Evolutionary conservation across 2,329 filamentous ascomycete species (phyloP).

Genomic region (Ilyonectria sp.): DNA sequence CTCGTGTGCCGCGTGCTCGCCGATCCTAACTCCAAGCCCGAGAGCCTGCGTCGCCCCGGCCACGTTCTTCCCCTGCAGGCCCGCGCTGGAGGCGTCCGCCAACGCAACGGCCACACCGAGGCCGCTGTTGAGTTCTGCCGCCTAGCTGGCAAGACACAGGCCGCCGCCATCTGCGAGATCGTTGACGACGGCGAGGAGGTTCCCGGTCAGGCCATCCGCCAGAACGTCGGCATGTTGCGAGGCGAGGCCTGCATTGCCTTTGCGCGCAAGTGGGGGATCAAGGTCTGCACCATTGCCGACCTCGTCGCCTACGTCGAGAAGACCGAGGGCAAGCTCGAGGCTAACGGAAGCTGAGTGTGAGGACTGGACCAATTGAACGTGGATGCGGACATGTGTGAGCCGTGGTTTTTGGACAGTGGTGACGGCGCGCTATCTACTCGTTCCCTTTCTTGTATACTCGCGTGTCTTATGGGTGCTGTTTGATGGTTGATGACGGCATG

Average conservation of each 20-base stretch:
- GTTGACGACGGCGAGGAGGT: constrained; percentile 88
- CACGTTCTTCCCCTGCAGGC: constrained; percentile 92
- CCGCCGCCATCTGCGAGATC: constrained; percentile 90
- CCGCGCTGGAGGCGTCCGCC: constrained; percentile 83
- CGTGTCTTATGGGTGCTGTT: constrained; percentile 18
- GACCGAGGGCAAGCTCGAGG: constrained; percentile 74
- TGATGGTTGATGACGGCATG: constrained; percentile 21
- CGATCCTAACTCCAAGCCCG: constrained; percentile 69
- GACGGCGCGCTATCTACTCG: background rate
- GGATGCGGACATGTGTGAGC: background rate
- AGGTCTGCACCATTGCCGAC: constrained; percentile 96
- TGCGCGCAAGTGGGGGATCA: constrained; percentile 89
- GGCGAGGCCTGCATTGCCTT: constrained; percentile 91
- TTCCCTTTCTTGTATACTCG: constrained; percentile 17
- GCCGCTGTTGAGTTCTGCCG: constrained; percentile 92
- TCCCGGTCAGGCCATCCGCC: constrained; percentile 75
- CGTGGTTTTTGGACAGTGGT: background rate
- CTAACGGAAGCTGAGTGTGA: constrained; percentile 53
- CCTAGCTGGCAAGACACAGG: constrained; percentile 82
- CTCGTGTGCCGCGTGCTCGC: constrained; percentile 86
- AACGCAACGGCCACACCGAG: constrained; percentile 90
- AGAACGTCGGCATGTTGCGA: constrained; percentile 89
- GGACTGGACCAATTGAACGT: constrained; percentile 49
- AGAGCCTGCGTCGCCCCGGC: constrained; percentile 84
- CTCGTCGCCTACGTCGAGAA: constrained; percentile 85